Evolutionary conservation across 139 green algal genomes (phyloP).

Genomic region (Coelastrella sp.): DNA sequence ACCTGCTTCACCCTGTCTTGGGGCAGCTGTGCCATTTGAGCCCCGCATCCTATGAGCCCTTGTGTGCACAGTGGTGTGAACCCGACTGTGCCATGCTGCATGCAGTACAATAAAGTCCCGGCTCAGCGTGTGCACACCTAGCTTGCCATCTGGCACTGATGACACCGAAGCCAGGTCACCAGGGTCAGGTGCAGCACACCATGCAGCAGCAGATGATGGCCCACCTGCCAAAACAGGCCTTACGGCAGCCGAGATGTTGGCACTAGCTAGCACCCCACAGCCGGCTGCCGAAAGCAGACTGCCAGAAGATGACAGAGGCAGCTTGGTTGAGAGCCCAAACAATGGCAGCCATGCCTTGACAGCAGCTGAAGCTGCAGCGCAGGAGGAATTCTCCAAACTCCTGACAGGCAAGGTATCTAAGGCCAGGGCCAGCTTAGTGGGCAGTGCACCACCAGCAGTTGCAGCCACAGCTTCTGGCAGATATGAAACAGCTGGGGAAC

Average conservation of each 20-base stretch:
- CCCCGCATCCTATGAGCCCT: too few species aligned
- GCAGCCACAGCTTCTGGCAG: neutral
- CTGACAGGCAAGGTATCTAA: neutral
- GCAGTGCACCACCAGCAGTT: neutral
- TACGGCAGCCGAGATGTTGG: neutral
- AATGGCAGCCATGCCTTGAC: constrained; percentile 2
- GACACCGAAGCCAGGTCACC: too few species aligned
- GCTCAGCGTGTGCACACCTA: too few species aligned
- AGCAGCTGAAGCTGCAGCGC: neutral
- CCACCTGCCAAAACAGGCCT: neutral
- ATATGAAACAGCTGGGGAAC: too few species aligned
- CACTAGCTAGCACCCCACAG: neutral
- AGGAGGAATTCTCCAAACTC: neutral
- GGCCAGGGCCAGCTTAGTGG: neutral
- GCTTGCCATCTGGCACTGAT: too few species aligned
- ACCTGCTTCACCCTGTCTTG: too few species aligned
- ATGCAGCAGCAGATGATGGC: neutral
- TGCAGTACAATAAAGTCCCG: too few species aligned
- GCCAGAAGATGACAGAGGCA: neutral
- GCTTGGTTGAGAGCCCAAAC: constrained; percentile 10
- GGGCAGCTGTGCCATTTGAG: too few species aligned
- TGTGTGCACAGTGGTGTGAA: too few species aligned
- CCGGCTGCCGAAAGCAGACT: neutral
- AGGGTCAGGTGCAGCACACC: neutral
- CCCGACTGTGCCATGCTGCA: too few species aligned